A percentile compares a stretch with the other conserved stretches of the same genome.
Conservation (phyloP, 2,329 filamentous ascomycete genomes). For the Zarea fungicola region DNA sequence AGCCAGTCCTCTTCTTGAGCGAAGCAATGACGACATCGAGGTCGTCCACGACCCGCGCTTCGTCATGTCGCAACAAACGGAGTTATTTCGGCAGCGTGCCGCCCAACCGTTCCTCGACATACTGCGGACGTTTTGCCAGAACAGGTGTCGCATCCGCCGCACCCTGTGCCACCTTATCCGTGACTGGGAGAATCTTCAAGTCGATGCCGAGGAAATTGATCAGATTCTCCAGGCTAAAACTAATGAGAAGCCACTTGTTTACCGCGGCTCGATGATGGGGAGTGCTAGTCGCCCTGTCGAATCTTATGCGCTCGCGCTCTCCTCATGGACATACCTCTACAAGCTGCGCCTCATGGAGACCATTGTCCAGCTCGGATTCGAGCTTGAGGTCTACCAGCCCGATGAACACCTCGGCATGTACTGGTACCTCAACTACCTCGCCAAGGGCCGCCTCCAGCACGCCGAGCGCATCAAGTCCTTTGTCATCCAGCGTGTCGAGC, state of each 20-base stretch:
- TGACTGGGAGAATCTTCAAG: constrained; percentile 80
- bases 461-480: constrained; percentile 69
- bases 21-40: constrained; percentile 71
- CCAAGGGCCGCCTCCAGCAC: constrained; percentile 63
- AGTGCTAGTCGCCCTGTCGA: constrained; percentile 37
- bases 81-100: constrained; percentile 57
- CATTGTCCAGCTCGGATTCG: constrained; percentile 88
- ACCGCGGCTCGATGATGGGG: constrained; percentile 29
- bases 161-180: constrained; percentile 79
- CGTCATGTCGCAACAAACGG: constrained; percentile 67
- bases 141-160: constrained; percentile 81
- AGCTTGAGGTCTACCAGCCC: constrained; percentile 81
- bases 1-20: constrained; percentile 63
- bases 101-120: constrained; percentile 75
- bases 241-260: constrained; percentile 54
- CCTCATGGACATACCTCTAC: constrained; percentile 84
- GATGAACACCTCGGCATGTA: constrained; percentile 89
- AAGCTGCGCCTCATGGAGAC: constrained; percentile 86
- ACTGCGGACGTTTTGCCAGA: constrained; percentile 80
- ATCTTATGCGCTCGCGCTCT: constrained; percentile 65
- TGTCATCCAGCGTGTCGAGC: constrained; percentile 39
- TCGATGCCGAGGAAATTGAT: constrained; percentile 75
- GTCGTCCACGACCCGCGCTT: constrained; percentile 67
- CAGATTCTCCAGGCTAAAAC: constrained; percentile 57
- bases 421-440: constrained; percentile 75